Base-by-base conservation (phyloP, 208 protist species). In the Trypanosoma melophagium region DNA sequence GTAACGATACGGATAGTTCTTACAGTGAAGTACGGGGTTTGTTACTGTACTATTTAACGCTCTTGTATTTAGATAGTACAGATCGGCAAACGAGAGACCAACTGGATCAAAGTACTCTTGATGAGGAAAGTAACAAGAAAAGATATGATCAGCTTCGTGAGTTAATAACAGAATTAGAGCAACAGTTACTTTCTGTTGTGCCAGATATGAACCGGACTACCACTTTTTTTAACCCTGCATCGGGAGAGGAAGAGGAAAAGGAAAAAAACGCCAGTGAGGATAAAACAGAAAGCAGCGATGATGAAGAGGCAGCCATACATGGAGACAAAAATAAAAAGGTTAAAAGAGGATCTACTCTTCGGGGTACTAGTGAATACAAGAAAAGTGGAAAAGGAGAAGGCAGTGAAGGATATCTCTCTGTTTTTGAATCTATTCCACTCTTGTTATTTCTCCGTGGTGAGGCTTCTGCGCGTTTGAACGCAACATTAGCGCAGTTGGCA, bases 401-500 rank as follows among this genome's bases (percentile, higher is more conserved):
- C 47, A 41, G 35, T 42, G 38, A 54, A 31, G 64, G 72, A 19
- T 67, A 59, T 50, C 61, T 68, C 49, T 38, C 47, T 45, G 44
- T 69, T 8, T 70, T 70, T 65, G 56, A 58, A 41, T 66, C 53
- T 22, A 17, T 53, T 7, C 40, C 73, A 45, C 54, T 62, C 24
- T 71, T 60, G 69, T 69, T 21, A 40, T 61, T 45, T 68, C 64
- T 54, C 66, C 70, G 35, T 60, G 47, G 25, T 51, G 80, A 69
- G 40, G 66, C 73, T 69, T 58, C 21, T 45, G 52, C 21, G 22
- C 76, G 53, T 12, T 9, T 52, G 24, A 57, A 10, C 16, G 4
- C 56, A 53, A 40, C 60, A 31, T 50, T 71, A 0, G 16, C 58
- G n/a, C 47, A 57, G 55, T 41, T 66, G 40, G 42, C 24, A 7